Evolutionary conservation across 257 asterid genomes (phyloP).

Genomic region (Jaltomata sinuosa): DNA sequence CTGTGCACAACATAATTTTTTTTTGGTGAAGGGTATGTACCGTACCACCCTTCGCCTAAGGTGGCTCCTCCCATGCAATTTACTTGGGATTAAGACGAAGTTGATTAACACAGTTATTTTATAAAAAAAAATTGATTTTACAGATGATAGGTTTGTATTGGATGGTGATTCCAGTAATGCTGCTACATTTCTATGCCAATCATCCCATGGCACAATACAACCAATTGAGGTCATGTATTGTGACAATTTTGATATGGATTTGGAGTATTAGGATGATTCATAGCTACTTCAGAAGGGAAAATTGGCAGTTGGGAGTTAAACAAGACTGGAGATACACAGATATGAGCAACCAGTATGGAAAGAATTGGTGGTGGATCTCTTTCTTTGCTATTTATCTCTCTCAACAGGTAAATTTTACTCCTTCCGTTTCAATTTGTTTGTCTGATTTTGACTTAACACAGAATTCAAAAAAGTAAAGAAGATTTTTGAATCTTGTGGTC

Average conservation of each 20-base stretch:
- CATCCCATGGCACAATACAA: constrained; percentile 47
- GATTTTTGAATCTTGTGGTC: too few species aligned
- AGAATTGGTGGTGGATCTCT: constrained; percentile 92
- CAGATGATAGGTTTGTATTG: constrained; percentile 94
- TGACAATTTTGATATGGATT: constrained; percentile 52
- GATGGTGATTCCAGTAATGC: constrained; percentile 77
- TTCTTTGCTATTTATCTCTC: constrained; percentile 69
- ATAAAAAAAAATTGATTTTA: not conserved
- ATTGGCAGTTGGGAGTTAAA: constrained; percentile 86
- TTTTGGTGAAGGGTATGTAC: too few species aligned
- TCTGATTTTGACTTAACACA: too few species aligned
- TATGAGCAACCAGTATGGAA: constrained; percentile 60
- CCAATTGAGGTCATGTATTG: constrained; percentile 54
- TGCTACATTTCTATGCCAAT: constrained; percentile 46
- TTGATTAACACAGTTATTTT: not conserved
- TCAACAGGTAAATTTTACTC: constrained; percentile 60
- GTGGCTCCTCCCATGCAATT: not conserved
- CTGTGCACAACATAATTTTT: not conserved
- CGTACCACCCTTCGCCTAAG: too few species aligned
- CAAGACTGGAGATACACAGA: constrained; percentile 91
- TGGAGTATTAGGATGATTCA: constrained; percentile 83
- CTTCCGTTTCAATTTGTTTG: too few species aligned
- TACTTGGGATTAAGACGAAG: not conserved
- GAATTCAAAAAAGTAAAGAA: too few species aligned
- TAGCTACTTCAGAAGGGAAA: constrained; percentile 89